Conservation (phyloP, 805 yeast species). For the Sungouiella thailandica region DNA sequence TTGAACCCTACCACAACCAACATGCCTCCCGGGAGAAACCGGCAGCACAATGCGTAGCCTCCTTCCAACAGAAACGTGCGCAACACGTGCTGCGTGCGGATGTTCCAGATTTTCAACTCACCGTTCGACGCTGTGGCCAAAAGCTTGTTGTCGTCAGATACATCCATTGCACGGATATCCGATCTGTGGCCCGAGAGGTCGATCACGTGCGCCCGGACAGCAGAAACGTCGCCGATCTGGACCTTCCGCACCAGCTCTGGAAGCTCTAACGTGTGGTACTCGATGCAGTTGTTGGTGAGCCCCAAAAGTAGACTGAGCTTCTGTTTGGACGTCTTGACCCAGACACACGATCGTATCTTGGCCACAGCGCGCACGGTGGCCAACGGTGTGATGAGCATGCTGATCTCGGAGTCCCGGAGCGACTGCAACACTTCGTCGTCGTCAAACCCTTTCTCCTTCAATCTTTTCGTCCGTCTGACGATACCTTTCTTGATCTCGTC, state of each 20-base stretch:
- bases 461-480: constrained; percentile 70
- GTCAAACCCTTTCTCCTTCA: constrained; percentile 62
- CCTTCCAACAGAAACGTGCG: constrained; percentile 70
- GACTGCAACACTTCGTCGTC: constrained; percentile 51
- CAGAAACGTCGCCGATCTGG: constrained; percentile 34
- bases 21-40: constrained; percentile 88
- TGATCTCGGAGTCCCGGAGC: constrained; percentile 42
- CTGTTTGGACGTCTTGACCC: constrained; percentile 50
- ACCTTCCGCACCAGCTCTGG: constrained; percentile 56
- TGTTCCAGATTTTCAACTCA: constrained; percentile 82
- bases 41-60: constrained; percentile 78
- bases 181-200: constrained; percentile 85
- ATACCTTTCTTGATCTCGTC: constrained; percentile 79
- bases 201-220: constrained; percentile 50
- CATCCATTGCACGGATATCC: constrained; percentile 78
- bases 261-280: constrained; percentile 53
- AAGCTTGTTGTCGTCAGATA: constrained; percentile 75
- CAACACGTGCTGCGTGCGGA: constrained; percentile 65
- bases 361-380: constrained; percentile 60
- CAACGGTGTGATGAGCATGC: constrained; percentile 63
- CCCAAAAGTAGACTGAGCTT: constrained; percentile 58
- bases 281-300: constrained; percentile 69
- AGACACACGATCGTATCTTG: constrained; percentile 62
- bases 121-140: constrained; percentile 92
- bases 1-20: constrained; percentile 85